Evolutionary conservation across 1,284 basidiomycete species (phyloP).

Genomic region (Apiotrichum veenhuisii): DNA sequence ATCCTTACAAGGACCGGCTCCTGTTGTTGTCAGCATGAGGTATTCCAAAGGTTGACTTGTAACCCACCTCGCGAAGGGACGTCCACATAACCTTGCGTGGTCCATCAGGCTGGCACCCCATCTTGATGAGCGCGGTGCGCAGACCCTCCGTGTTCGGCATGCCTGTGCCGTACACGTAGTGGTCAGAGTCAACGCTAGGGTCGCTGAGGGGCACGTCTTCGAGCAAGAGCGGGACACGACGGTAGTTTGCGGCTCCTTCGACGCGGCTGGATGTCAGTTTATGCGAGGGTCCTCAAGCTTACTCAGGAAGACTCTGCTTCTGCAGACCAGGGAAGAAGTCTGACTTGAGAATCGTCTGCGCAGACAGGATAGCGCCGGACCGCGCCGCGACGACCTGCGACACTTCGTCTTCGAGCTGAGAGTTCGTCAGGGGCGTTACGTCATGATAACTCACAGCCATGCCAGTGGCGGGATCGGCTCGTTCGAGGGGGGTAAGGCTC

Average conservation of each 20-base stretch:
- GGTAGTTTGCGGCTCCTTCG: conserved; percentile 89
- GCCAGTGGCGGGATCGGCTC: conserved; percentile 66
- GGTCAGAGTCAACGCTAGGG: conserved; percentile 47
- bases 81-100: conserved; percentile 79
- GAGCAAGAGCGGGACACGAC: conserved; percentile 67
- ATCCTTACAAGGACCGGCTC: conserved; percentile 76
- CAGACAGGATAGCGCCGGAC: conserved; percentile 77
- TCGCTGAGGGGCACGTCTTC: conserved; percentile 7
- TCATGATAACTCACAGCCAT: conserved; percentile 58
- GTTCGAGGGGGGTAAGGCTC: conserved; percentile 78
- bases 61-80: conserved; percentile 71
- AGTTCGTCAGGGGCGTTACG: neutral
- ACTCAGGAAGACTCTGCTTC: conserved; percentile 92
- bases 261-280: conserved; percentile 62
- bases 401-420: conserved; percentile 70
- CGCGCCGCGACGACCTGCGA: conserved; percentile 78
- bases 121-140: conserved; percentile 72
- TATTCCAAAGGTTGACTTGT: neutral
- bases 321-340: conserved; percentile 94
- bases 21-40: conserved; percentile 26
- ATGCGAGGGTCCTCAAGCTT: conserved; percentile 38
- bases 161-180: conserved; percentile 83
- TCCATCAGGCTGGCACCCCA: conserved; percentile 72
- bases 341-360: conserved; percentile 76
- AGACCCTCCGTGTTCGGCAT: conserved; percentile 51